phyloP scores from a whole-genome alignment of 2,329 filamentous ascomycete genomes.

The Microascus cirrosus region DNA sequence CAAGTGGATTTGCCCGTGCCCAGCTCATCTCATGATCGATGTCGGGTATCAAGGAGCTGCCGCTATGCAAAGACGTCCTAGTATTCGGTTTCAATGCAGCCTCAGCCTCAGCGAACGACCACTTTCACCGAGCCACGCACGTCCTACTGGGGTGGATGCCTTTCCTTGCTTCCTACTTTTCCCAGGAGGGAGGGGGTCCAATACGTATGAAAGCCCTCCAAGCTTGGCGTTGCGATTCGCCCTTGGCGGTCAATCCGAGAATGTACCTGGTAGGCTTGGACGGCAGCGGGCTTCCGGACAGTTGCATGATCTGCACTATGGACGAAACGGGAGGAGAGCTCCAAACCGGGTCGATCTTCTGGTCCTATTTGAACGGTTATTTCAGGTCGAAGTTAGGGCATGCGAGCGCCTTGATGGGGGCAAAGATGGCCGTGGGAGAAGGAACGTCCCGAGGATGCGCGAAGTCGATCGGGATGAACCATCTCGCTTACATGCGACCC shows the following conservation, averaged over 20 bases:
- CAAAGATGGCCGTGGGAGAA: neutral
- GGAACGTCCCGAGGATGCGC: neutral
- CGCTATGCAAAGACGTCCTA: neutral
- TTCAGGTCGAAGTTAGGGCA: neutral
- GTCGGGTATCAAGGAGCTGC: neutral
- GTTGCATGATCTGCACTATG: conserved; percentile 3
- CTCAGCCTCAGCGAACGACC: neutral
- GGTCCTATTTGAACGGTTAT: neutral
- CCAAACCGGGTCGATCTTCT: neutral
- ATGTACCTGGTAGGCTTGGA: neutral
- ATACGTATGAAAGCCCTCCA: neutral
- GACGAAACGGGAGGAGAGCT: neutral
- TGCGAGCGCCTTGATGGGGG: neutral
- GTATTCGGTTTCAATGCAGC: neutral
- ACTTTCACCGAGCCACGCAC: neutral
- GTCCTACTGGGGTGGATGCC: neutral
- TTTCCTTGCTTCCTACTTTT: neutral
- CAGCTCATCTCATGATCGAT: neutral
- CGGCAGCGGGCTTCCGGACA: neutral
- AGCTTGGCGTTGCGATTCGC: neutral
- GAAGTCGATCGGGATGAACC: neutral
- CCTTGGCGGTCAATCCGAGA: neutral
- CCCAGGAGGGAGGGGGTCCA: neutral
- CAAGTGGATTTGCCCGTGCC: neutral
- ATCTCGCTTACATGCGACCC: neutral